Evolutionary conservation across 805 yeast genomes (phyloP).

Genomic region (Cyberlindnera saturnus): DNA sequence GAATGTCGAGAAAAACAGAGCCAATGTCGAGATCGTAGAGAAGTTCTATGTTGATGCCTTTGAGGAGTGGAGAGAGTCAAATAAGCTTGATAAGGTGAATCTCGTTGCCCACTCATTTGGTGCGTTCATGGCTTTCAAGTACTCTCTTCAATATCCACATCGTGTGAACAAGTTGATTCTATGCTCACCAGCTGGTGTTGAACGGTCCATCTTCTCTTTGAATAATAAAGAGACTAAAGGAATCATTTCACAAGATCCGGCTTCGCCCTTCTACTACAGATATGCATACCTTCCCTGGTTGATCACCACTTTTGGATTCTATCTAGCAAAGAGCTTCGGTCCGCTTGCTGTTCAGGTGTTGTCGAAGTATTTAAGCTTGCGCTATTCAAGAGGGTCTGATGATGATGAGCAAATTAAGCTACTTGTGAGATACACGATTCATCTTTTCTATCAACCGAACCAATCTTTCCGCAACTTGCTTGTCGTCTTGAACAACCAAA

Average conservation of each 20-base stretch:
- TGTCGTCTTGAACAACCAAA: constrained; percentile 16
- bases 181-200: constrained; percentile 77
- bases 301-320: constrained; percentile 34
- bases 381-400: constrained; percentile 23
- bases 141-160: constrained; percentile 52
- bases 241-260: constrained; percentile 9
- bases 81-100: constrained; percentile 47
- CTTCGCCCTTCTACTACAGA: constrained; percentile 22
- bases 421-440: constrained; percentile 17
- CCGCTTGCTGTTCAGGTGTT: constrained; percentile 34
- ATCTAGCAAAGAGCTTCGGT: constrained; percentile 40
- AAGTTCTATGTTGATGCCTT: constrained; percentile 50
- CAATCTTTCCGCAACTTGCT: constrained; percentile 15
- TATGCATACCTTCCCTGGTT: constrained; percentile 25
- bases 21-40: constrained; percentile 38
- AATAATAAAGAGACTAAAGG: constrained; percentile 24
- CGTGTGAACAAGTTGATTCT: constrained; percentile 48
- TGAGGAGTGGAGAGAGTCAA: constrained; percentile 55
- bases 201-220: constrained; percentile 57
- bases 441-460: constrained; percentile 17
- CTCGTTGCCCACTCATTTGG: constrained; percentile 78
- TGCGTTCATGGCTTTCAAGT: constrained; percentile 64
- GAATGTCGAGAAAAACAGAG: constrained; percentile 14
- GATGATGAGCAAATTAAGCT: constrained; percentile 13
- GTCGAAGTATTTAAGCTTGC: constrained; percentile 26